Evolutionary conservation across 768 basidiomycete genomes (phyloP), one percentile per base, ranked within the genome.

Genomic region (Trametes punicea): DNA sequence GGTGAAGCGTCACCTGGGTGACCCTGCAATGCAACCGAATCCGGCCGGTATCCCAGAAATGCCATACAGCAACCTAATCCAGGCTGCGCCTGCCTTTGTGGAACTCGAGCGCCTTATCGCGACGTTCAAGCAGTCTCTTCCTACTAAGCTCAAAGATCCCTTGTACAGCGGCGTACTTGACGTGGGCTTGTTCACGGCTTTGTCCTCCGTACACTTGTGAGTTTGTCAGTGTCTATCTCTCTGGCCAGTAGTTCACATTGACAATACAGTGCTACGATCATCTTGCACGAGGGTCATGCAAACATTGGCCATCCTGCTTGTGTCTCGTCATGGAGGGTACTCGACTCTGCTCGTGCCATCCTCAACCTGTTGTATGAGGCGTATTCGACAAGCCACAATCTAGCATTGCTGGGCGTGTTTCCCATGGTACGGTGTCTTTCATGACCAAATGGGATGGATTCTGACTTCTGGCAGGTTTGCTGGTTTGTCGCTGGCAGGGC

Each of bases 201-300:
- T 68, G 25, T 60, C 54, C 3, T 56, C 58, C 9, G 33, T 60
- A 3, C 55, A 65, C 20, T 49, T 66, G 64, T 67, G 26, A 50
- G 63, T 55, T 27, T 11, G 42, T 29, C 10, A 5, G 39, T 11
- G 13, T 4, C 29, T 16, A 11, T 6, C 8, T 30, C 6, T 16
- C 15, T 6, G 15, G 8, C 9, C 2, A n/a, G 27, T 46, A 25
- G 33, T 7, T 46, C 76, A 72, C 78, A 69, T 59, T 2, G 73
- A 67, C 3, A 11, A 10, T 29, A 42, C 60, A 91, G 89, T 11
- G 80, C 85, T 6, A 81, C 73, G 13, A 85, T 91, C 48, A 73
- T 89, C 18, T 70, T 91, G 38, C 89, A 90, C 62, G 89, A 91
- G 60, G 86, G 87, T 3, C 87, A 89, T 64, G 87, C 88, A 16